phyloP scores from a whole-genome alignment of 192 early-diverging fungal species.

The Coemansia erecta region DNA sequence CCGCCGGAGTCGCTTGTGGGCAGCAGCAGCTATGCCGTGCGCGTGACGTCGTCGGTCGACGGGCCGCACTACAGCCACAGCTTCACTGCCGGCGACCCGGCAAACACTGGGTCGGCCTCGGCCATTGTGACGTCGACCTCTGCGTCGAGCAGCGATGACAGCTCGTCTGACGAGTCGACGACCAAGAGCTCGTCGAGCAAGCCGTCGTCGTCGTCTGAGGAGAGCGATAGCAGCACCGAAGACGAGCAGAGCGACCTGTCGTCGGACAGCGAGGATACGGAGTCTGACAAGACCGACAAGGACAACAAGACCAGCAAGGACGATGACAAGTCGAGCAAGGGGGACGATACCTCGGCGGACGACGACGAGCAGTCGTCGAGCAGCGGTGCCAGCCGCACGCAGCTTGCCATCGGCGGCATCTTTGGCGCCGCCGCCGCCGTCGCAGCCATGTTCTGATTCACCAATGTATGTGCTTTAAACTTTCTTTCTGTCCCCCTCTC shows the following conservation, averaged over 20 bases:
- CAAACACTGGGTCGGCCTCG: conserved; percentile 8
- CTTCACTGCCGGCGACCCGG: conserved; percentile 32
- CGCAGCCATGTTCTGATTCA: conserved; percentile 9
- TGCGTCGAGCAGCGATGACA: not conserved
- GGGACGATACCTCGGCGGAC: conserved; percentile 10
- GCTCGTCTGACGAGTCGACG: conserved; percentile 1
- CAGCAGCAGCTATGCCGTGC: conserved; percentile 39
- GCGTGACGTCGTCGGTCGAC: conserved; percentile 34
- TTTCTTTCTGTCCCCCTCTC: not conserved
- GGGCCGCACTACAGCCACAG: conserved; percentile 51
- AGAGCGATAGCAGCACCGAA: conserved; percentile 1
- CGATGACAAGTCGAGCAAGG: conserved; percentile 7
- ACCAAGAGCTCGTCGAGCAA: not conserved
- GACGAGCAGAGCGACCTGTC: conserved; percentile 9
- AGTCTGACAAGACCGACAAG: not conserved
- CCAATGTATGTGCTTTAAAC: not conserved
- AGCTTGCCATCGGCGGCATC: conserved; percentile 16
- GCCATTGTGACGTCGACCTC: not conserved
- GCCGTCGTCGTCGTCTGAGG: not conserved
- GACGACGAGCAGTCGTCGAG: conserved; percentile 5
- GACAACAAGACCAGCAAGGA: conserved; percentile 8
- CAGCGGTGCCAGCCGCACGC: conserved; percentile 29
- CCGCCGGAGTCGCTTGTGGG: conserved; percentile 22
- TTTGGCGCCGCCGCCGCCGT: conserved; percentile 24
- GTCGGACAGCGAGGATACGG: not conserved